Percentiles rank a stretch among this genome's conserved stretches.
Evolutionary conservation across 352 stramenopile genomes (phyloP).

Genomic region (Aphanomyces invadans): DNA sequence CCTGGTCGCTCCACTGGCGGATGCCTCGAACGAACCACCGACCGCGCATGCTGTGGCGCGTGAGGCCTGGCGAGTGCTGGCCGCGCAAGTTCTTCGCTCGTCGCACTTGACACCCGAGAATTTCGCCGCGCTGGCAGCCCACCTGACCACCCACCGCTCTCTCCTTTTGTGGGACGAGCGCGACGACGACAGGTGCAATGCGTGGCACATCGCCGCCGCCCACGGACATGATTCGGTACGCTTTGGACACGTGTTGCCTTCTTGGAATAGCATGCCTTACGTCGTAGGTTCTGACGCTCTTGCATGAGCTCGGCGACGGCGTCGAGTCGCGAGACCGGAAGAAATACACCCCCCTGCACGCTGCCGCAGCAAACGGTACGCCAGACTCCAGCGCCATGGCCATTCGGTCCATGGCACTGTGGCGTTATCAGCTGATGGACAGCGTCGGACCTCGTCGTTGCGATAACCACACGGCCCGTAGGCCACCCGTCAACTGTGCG

Average conservation of each 20-base stretch:
- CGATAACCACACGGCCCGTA: not conserved
- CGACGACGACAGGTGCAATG: conserved; percentile 17
- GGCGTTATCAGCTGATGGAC: not conserved
- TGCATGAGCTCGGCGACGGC: conserved; percentile 2
- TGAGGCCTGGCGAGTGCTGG: not conserved
- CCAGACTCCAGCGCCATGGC: not conserved
- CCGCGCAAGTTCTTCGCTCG: not conserved
- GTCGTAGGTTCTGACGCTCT: conserved; percentile 9
- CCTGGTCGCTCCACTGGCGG: no score
- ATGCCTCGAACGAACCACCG: not conserved
- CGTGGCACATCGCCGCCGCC: conserved; percentile 21
- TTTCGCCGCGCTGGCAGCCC: not conserved
- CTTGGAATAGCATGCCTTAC: no score
- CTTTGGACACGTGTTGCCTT: no score
- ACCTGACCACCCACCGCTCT: conserved; percentile 1
- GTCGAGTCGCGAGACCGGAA: conserved; percentile 7
- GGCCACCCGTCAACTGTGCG: not conserved
- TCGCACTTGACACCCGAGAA: not conserved
- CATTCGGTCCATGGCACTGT: not conserved
- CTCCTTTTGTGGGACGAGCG: conserved; percentile 23
- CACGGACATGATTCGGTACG: conserved; percentile 6
- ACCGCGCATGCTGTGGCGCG: not conserved
- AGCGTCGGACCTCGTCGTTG: no score
- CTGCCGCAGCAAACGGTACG: conserved; percentile 1
- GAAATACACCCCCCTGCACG: conserved; percentile 15